These are phyloP conservation scores for Lotmaria passim DNA, from an alignment of 208 protist genomes.

Conservation along the genomic window DNA sequence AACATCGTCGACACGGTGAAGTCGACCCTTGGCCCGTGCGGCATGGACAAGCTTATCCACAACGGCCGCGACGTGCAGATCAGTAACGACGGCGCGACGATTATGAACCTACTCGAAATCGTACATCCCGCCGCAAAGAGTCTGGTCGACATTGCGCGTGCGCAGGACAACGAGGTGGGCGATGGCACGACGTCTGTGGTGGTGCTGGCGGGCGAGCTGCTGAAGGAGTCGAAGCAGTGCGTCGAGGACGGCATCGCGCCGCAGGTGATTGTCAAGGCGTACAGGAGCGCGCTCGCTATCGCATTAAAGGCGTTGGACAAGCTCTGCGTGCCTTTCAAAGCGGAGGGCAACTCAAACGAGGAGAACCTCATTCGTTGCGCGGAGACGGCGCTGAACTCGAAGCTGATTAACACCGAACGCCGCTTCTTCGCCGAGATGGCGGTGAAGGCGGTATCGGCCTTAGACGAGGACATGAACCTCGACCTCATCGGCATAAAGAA, in stretches of 20 bases:
- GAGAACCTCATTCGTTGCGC: constrained; percentile 96
- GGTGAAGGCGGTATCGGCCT: constrained; percentile 96
- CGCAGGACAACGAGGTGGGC: constrained; percentile 98
- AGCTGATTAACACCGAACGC: constrained; percentile 97
- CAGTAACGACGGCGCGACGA: constrained; percentile 99
- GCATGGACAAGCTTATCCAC: constrained; percentile 99
- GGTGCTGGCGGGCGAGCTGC: constrained; percentile 98
- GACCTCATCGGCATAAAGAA: constrained; percentile 99
- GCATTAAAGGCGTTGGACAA: constrained; percentile 91
- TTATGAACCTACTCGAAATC: constrained; percentile 99
- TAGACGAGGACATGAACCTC: constrained; percentile 97
- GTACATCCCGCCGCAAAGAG: constrained; percentile 99
- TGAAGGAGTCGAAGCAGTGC: constrained; percentile 98
- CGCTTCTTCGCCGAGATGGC: constrained; percentile 99
- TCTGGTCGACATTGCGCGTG: constrained; percentile 99
- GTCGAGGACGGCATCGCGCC: constrained; percentile 99
- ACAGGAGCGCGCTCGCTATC: constrained; percentile 84
- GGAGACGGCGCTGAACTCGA: constrained; percentile 99
- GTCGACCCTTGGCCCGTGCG: constrained; percentile 98
- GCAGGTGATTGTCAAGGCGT: constrained; percentile 98
- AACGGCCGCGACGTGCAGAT: constrained; percentile 96
- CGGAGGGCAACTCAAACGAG: constrained; percentile 55
- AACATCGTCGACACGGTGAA: constrained; percentile 95
- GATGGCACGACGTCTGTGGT: constrained; percentile 99
- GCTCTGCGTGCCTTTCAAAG: constrained; percentile 92